phyloP scores from a whole-genome alignment of 208 protist species.

The Crithidia sp. region DNA sequence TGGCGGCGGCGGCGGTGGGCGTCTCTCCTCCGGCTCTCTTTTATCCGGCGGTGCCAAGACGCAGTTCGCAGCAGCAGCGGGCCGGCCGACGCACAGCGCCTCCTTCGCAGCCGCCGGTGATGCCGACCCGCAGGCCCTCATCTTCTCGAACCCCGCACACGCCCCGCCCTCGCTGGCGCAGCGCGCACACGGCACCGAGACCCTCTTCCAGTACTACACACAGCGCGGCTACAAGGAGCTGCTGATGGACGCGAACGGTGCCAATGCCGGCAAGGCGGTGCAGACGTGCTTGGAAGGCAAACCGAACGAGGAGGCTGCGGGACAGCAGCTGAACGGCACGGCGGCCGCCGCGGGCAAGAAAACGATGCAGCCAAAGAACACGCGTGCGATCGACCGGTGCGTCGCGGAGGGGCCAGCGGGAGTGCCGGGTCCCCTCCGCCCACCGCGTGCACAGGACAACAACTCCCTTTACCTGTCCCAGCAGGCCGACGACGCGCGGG shows the following conservation, averaged over 20 bases:
- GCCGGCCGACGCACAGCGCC: not conserved
- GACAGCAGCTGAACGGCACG: not conserved
- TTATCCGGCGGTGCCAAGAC: not conserved
- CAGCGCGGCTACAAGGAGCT: conserved; percentile 58
- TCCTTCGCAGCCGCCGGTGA: conserved; percentile 17
- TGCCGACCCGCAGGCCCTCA: conserved; percentile 18
- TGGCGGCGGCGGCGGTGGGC: no score
- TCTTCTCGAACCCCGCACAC: conserved; percentile 24
- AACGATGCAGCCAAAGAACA: conserved; percentile 13
- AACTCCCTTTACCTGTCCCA: conserved; percentile 21
- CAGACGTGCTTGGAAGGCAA: conserved; percentile 17
- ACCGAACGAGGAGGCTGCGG: conserved; percentile 6
- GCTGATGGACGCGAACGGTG: conserved; percentile 11
- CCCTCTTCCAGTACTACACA: conserved; percentile 63
- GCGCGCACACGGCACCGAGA: conserved; percentile 19
- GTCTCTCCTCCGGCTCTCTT: conserved; percentile 1
- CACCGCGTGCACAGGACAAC: conserved; percentile 18
- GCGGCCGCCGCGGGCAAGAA: not conserved
- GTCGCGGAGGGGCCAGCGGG: not conserved
- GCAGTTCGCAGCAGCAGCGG: not conserved
- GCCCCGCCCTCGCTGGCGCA: conserved; percentile 25
- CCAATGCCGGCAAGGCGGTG: conserved; percentile 23
- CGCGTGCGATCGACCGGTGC: conserved; percentile 19
- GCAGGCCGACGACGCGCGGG: conserved; percentile 19
- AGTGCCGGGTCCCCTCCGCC: conserved; percentile 15